Evolutionary conservation across 345 rosid species (phyloP), one percentile per base, ranked within the genome.

Genomic region (Melaleuca quinquenervia): DNA sequence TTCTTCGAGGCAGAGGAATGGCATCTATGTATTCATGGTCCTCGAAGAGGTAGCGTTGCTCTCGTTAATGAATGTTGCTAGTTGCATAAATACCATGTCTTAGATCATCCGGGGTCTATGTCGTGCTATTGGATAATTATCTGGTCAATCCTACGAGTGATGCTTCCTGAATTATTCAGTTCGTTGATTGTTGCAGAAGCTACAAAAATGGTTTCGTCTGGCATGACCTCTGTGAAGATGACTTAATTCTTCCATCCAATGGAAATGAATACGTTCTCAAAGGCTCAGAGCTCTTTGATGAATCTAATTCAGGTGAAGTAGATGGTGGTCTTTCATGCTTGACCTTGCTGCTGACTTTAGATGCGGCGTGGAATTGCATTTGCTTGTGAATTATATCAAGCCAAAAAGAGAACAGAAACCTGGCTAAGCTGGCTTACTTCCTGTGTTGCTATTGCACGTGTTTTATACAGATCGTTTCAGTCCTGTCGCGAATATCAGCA

Each of bases 191-290:
- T 44, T 86, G 91, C 92, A 98, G 98, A 90, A 96, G 95, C 95
- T 98, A 94, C 89, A 98, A 95, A 90, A 97, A 93, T 90, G 99
- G 99, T 88, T 96, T 93, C 90, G 99, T 97, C 11, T 97, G 99
- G 99, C 98, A 97, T 88, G 99, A 97, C 84, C 95, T 97, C 9
- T 87, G 91, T 49, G 97, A 92, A 87, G 99, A 97, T 86, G 99
- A 97, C 82, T 85, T 94, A 41, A 94, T 97, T 88, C 88, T 95
- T 85, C 99, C 99, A 10, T 95, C 95, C 75, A 95, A 97, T 89
- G 97, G 98, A 84, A 93, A 89, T 88, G 99, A 97, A 83, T 97
- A 96, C 50, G 94, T 97, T 85, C 98, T 97, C 80, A 97, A 97
- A 90, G 99, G 99, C 64, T 97, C 99, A 29, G 98, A 97, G 92